A percentile compares a stretch with the other conserved stretches of the same genome.
Evolutionary conservation across 257 asterid genomes (phyloP).

Genomic region (Cynanchum wilfordii): DNA sequence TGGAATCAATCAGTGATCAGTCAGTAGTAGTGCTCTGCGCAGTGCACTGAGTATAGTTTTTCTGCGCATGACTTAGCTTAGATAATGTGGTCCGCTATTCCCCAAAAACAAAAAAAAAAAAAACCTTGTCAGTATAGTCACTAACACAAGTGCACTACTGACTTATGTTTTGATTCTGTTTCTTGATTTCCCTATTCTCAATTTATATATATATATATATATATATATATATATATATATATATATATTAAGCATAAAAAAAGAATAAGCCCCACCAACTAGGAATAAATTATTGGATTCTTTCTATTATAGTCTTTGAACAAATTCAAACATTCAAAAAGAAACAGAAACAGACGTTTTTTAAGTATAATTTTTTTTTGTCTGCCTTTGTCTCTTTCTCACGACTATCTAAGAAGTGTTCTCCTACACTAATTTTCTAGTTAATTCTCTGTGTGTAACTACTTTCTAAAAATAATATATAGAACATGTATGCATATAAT

Average conservation of each 20-base stretch:
- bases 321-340: background rate
- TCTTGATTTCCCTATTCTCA: background rate
- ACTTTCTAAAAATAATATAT: no score
- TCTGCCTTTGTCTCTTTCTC: no score
- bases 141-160: background rate
- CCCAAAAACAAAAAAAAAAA: background rate
- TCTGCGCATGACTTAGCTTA: slow-evolving; percentile 17
- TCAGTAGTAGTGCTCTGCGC: slow-evolving; percentile 9
- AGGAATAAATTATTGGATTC: background rate
- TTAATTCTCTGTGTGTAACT: background rate
- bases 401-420: no score
- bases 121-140: background rate
- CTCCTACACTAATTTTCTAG: no score
- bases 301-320: background rate
- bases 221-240: no score
- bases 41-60: slow-evolving; percentile 14
- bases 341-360: background rate
- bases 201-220: background rate
- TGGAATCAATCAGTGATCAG: slow-evolving; percentile 16
- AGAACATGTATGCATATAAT: no score
- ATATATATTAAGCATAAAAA: no score
- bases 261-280: background rate
- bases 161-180: background rate
- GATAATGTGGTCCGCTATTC: slow-evolving; percentile 15
- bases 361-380: no score